Percentiles rank a stretch among this genome's conserved stretches.
These are phyloP conservation scores for Echium plantagineum DNA, from an alignment of 257 asterid genomes.

Conservation along the genomic window DNA sequence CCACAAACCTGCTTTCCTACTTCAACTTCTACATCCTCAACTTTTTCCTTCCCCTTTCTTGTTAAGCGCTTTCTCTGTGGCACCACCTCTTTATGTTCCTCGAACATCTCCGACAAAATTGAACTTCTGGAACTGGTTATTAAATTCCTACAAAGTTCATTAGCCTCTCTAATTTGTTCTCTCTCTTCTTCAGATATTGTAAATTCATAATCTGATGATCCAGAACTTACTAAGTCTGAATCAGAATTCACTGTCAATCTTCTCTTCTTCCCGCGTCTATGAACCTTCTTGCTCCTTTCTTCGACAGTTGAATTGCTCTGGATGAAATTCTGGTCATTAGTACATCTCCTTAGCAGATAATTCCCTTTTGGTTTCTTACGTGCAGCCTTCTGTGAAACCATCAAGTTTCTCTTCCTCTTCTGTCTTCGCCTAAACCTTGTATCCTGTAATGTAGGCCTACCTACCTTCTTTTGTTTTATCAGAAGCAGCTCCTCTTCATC, in stretches of 20 bases:
- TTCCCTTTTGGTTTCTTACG: slow-evolving; percentile 22
- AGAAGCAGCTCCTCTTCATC: slow-evolving; percentile 25
- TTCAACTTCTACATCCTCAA: slow-evolving; percentile 42
- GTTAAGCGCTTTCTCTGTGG: slow-evolving; percentile 27
- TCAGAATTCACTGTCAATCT: slow-evolving; percentile 38
- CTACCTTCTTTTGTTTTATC: slow-evolving; percentile 14
- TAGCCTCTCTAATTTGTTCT: slow-evolving; percentile 73
- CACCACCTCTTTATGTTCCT: slow-evolving; percentile 23
- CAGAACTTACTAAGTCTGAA: slow-evolving; percentile 63
- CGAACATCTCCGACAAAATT: slow-evolving; percentile 14
- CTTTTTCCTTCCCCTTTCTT: slow-evolving; percentile 67
- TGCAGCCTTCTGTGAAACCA: slow-evolving; percentile 13
- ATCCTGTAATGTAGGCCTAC: slow-evolving; percentile 12
- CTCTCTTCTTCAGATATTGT: slow-evolving; percentile 92
- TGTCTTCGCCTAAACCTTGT: slow-evolving; percentile 8
- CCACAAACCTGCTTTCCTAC: slow-evolving; percentile 78
- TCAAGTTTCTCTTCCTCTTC: slow-evolving; percentile 18
- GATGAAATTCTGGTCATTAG: slow-evolving; percentile 16
- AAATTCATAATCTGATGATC: slow-evolving; percentile 53
- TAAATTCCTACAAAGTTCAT: slow-evolving; percentile 30
- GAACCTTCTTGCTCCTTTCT: slow-evolving; percentile 27
- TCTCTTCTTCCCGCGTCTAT: slow-evolving; percentile 30
- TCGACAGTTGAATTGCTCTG: slow-evolving; percentile 13
- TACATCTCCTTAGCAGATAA: slow-evolving; percentile 18
- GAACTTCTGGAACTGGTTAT: slow-evolving; percentile 38